phyloP scores from a whole-genome alignment of 345 rosid species.

The Eutrema heterophyllum region DNA sequence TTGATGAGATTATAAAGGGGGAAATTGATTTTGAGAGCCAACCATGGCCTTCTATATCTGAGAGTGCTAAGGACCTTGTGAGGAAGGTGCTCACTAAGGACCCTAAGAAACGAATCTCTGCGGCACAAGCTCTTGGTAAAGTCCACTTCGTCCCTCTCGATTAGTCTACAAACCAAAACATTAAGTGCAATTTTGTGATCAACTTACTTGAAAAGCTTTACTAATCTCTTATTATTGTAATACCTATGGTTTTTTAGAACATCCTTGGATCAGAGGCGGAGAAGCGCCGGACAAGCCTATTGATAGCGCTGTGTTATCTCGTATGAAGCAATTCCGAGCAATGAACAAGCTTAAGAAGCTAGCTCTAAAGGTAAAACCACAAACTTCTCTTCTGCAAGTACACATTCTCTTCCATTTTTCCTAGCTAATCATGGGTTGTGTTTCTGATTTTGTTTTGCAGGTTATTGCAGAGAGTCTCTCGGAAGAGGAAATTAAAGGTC shows the following conservation, averaged over 20 bases:
- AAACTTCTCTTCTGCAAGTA: neutral
- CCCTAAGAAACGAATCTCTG: constrained; percentile 64
- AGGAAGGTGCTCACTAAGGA: constrained; percentile 71
- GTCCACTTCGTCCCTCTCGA: neutral
- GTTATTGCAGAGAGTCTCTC: constrained; percentile 76
- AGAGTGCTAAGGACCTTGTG: constrained; percentile 80
- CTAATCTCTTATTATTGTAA: too few relatives aligned
- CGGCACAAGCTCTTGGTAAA: constrained; percentile 83
- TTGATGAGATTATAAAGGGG: constrained; percentile 64
- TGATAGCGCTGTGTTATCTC: constrained; percentile 77
- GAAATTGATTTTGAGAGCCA: constrained; percentile 62
- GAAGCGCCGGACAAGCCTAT: constrained; percentile 83
- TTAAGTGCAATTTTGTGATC: neutral
- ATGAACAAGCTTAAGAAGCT: constrained; percentile 92
- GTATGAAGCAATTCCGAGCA: constrained; percentile 93
- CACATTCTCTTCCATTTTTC: neutral
- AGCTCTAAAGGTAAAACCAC: constrained; percentile 61
- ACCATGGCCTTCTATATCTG: constrained; percentile 90
- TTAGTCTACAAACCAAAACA: neutral
- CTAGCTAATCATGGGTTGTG: neutral
- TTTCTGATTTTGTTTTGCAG: constrained; percentile 28
- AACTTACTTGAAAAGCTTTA: too few relatives aligned
- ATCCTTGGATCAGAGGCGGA: constrained; percentile 45
- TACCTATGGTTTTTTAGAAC: too few relatives aligned
- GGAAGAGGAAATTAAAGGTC: constrained; percentile 76